Conservation (phyloP, 2,329 filamentous ascomycete genomes). For the Ophiostoma sp. region DNA sequence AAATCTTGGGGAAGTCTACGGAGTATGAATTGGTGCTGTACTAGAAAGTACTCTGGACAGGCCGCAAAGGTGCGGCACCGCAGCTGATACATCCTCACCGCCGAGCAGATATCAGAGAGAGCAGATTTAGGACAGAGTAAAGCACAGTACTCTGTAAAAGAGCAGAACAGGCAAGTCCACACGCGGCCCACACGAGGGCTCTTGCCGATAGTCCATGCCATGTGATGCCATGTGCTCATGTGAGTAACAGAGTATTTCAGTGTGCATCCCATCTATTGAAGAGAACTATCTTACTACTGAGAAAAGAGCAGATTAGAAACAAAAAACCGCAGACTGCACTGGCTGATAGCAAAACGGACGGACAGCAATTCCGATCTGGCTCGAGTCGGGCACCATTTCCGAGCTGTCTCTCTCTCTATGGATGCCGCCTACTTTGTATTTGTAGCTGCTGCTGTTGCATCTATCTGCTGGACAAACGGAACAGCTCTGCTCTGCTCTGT, state of each 20-base stretch:
- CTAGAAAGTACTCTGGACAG: neutral
- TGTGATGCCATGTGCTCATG: neutral
- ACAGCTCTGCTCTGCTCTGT: neutral
- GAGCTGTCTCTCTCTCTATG: neutral
- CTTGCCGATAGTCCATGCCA: neutral
- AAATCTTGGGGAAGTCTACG: neutral
- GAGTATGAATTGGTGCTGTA: neutral
- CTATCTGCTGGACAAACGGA: neutral
- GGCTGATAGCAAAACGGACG: neutral
- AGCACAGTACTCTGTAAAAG: neutral
- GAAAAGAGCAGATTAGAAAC: too few species aligned
- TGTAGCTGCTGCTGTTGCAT: neutral
- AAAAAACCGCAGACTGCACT: too few species aligned
- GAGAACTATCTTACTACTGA: too few species aligned
- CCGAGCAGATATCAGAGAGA: neutral
- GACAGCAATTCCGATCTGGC: neutral
- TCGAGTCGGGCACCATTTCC: neutral
- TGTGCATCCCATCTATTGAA: too few species aligned
- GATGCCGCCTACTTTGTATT: neutral
- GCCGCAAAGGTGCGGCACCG: neutral
- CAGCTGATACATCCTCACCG: neutral
- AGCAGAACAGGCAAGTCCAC: slow-evolving; percentile 4
- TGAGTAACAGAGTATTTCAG: neutral
- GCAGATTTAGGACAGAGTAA: neutral
- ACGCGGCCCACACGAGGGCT: neutral